phyloP scores from a whole-genome alignment of 225 moss, liverwort and hornwort species.

The Takakia lepidozioides region DNA sequence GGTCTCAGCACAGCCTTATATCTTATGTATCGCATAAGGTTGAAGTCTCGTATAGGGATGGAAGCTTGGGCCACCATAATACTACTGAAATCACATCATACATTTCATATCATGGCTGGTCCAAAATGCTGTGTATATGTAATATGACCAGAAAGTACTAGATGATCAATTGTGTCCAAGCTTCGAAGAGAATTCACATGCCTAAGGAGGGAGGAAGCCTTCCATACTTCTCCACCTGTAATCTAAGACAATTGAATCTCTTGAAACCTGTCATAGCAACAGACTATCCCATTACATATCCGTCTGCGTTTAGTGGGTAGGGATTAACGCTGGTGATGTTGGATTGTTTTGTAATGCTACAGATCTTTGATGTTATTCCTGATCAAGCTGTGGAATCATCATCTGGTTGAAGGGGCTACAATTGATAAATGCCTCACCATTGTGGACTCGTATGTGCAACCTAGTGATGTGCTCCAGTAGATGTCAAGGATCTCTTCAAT shows the following conservation, averaged over 20 bases:
- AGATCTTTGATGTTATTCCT: constrained; percentile 97
- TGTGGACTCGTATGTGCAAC: constrained; percentile 54
- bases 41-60: no score
- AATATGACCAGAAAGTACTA: background rate
- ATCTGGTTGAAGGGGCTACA: constrained; percentile 83
- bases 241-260: background rate
- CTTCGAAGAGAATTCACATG: no score
- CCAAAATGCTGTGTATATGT: background rate
- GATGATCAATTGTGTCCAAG: no score
- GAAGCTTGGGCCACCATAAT: no score
- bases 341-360: constrained; percentile 11
- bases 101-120: no score
- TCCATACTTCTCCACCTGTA: constrained; percentile 1
- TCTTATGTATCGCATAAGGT: no score
- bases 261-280: no score
- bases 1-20: no score
- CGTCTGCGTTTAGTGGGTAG: no score
- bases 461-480: constrained; percentile 12
- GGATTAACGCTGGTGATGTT: background rate
- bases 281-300: background rate
- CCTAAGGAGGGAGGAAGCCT: no score
- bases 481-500: constrained; percentile 12
- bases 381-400: constrained; percentile 95
- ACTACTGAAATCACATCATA: no score
- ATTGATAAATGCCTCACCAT: constrained; percentile 66